Evolutionary conservation across 2,329 filamentous ascomycete species (phyloP).

Genomic region (Talaromyces sp.): DNA sequence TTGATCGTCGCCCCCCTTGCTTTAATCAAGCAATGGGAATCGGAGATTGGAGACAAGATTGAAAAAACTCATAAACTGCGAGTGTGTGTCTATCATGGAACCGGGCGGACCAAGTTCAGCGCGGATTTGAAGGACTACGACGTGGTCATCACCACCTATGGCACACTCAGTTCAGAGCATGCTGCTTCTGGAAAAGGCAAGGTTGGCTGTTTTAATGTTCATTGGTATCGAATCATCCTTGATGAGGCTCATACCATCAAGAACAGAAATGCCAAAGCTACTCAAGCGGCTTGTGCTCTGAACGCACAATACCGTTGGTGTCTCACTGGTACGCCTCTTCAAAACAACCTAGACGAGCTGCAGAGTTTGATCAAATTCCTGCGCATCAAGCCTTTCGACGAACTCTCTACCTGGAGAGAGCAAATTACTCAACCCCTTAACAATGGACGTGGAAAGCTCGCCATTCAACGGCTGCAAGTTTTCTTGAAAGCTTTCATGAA

Average conservation of each 20-base stretch:
- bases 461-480: constrained; percentile 78
- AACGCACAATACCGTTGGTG: constrained; percentile 91
- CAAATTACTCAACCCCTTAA: constrained; percentile 88
- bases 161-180: constrained; percentile 89
- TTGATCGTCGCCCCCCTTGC: constrained; percentile 90
- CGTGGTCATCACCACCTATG: constrained; percentile 95
- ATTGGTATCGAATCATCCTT: constrained; percentile 93
- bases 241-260: constrained; percentile 99
- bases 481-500: constrained; percentile 95
- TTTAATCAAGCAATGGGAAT: constrained; percentile 95
- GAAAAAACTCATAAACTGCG: constrained; percentile 62
- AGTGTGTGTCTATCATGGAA: constrained; percentile 87
- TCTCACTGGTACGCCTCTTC: constrained; percentile 91
- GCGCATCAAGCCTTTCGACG: constrained; percentile 83
- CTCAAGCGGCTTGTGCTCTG: constrained; percentile 83
- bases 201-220: constrained; percentile 79
- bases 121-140: constrained; percentile 78
- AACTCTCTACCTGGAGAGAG: constrained; percentile 81
- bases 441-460: constrained; percentile 80
- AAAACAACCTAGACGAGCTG: constrained; percentile 95
- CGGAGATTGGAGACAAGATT: constrained; percentile 82
- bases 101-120: constrained; percentile 72
- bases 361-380: constrained; percentile 92
- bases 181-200: constrained; percentile 54
- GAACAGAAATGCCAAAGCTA: constrained; percentile 92